Evolutionary conservation across 2,329 filamentous ascomycete genomes (phyloP).

Genomic region (Aspergillus aculeatus): DNA sequence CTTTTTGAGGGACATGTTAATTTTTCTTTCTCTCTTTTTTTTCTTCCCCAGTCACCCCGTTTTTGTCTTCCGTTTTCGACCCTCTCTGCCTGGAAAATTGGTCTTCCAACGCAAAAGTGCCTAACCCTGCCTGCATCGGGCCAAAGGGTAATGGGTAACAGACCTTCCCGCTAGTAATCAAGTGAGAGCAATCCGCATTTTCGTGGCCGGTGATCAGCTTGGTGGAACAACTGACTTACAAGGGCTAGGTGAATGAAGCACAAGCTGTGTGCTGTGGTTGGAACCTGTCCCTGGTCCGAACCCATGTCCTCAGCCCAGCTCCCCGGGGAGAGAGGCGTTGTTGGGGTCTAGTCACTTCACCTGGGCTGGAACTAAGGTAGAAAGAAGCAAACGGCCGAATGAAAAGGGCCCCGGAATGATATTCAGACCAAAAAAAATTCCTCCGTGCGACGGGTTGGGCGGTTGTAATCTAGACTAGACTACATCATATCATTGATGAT

Average conservation of each 20-base stretch:
- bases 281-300: background rate
- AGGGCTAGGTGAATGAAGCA: no score
- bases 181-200: background rate
- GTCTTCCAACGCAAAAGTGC: background rate
- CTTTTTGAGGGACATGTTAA: no score
- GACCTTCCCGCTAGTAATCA: background rate
- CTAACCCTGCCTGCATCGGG: slow-evolving; percentile 1
- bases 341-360: background rate
- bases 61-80: background rate
- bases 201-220: background rate
- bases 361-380: background rate
- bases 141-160: background rate
- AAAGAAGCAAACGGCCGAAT: background rate
- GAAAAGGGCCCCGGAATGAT: background rate
- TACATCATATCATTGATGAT: slow-evolving; percentile 20
- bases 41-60: background rate
- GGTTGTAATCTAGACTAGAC: slow-evolving; percentile 9
- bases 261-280: background rate
- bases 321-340: background rate
- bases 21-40: background rate
- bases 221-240: background rate
- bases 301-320: background rate
- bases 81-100: background rate
- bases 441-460: slow-evolving; percentile 6
- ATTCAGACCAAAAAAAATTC: background rate